Base-by-base conservation (phyloP, 2,329 filamentous ascomycete genomes). In the Neoarthrinium moseri region DNA sequence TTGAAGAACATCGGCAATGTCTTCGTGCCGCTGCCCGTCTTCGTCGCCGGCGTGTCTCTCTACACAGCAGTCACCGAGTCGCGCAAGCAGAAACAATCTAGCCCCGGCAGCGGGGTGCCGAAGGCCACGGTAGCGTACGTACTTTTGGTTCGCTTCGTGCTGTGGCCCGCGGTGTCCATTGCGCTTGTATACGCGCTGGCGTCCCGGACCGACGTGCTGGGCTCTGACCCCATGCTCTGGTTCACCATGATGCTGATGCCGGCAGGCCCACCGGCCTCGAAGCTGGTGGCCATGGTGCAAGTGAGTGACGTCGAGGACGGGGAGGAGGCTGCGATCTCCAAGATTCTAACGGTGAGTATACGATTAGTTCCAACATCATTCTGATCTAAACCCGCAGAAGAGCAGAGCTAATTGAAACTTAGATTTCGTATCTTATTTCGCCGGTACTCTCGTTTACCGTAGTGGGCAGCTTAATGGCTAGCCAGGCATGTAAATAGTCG, bases 21-120 rank as follows among this genome's bases (percentile, higher is more conserved):
- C 0, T 87, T 87, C 57, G 81, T 84, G 0, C 74, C 80, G 0
- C 64, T 85, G 21, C 84, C 85, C 23, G 79, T 87, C 13, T 74
- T 87, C 13, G 74, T 87, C 0, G 82, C 84, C 0, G 83, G 84
- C 2, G 78, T 84, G n/a, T 83, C 83, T 51, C 71, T 87, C 2
- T 80, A 76, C 45, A 73, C 73, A 18, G 74, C 77, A 13, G 66
- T 81, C 51, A 60, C 69, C 46, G 67, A 67, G 48, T 71, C 73
- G 57, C 73, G 71, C 52, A 60, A 65, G 24, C 10, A 29, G n/a
- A 17, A 17, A 3, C 12, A 18, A 11, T 7, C 10, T 17, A 7
- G 20, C 8, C 18, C 32, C 13, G n/a, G 32, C 32, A 63, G 65
- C 23, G 53, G 56, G 2, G 64, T 81, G 5, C 76, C 78, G 0